These are phyloP conservation scores for Desmodesmus armatus DNA, from an alignment of 139 green algal genomes.

Conservation along the genomic window DNA sequence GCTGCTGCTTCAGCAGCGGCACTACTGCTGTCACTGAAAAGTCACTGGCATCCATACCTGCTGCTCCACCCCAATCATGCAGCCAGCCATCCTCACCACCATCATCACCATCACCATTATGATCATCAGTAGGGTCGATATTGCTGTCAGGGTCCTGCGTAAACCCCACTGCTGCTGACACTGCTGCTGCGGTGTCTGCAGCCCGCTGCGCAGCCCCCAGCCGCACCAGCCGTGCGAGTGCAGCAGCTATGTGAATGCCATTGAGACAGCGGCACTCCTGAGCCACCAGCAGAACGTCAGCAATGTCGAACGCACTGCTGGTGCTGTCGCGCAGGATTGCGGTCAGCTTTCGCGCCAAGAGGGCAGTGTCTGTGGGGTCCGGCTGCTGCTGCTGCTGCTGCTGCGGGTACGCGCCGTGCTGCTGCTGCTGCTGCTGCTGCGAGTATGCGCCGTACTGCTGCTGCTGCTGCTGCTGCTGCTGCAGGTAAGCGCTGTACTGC, in stretches of 20 bases:
- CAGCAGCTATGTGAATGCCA: conserved; percentile 12
- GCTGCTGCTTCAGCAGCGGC: conserved; percentile 23
- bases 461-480: not conserved
- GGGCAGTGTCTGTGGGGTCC: not conserved
- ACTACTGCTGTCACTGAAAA: too few relatives aligned
- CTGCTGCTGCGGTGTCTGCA: not conserved
- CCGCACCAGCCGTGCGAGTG: conserved; percentile 7
- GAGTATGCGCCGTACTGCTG: not conserved
- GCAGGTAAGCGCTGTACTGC: not conserved
- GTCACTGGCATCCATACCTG: too few relatives aligned
- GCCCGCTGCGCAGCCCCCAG: conserved; percentile 15
- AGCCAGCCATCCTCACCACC: not conserved
- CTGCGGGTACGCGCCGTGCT: not conserved
- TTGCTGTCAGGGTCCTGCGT: too few relatives aligned
- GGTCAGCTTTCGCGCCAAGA: conserved; percentile 28
- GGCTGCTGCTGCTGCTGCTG: not conserved
- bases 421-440: not conserved
- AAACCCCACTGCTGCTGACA: not conserved
- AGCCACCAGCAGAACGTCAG: conserved; percentile 19
- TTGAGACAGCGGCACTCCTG: conserved; percentile 3
- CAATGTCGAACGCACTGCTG: conserved; percentile 2
- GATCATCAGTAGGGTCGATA: too few relatives aligned
- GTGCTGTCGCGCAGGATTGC: not conserved
- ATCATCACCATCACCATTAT: not conserved
- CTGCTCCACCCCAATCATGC: too few relatives aligned